Evolutionary conservation across 345 rosid genomes (phyloP), one percentile per base, ranked within the genome.

Genomic region (Arabis alpina): DNA sequence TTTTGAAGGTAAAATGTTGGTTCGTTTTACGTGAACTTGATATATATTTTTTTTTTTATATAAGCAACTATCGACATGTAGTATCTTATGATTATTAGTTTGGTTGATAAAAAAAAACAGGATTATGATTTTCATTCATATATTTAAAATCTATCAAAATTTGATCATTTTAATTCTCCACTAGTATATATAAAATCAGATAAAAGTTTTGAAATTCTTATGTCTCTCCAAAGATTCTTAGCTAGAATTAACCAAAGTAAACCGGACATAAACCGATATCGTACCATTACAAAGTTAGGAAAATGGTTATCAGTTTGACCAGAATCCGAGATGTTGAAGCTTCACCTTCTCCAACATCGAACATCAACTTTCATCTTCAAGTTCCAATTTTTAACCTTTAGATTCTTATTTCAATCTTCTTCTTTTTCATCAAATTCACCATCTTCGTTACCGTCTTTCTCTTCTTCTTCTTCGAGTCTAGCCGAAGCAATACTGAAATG

Each of bases 251-350:
- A 19, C 58, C 44, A 42, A 30, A 9, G 11, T 15, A 4, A 55
- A 72, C 70, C 64, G 51, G 56, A 64, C 3, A 55, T 12, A 15
- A 72, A 55, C 64, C 64, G 12, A 44, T 9, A 62, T 23, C 36
- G 54, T 61, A 61, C 63, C 49, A 54, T 6, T 14, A 54, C 32
- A 10, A 24, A 36, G 4, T 8, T 14, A 30, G 37, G 37, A 34
- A 34, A 34, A 2, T 34, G 6, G 71, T 15, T 49, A 28, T 41
- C 10, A 41, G 57, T 40, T 48, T 48, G 47, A 57, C 66, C 50
- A 43, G 58, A 50, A 52, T 19, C 57, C 1, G 27, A 49, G 73
- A 83, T 85, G 89, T 72, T 78, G 82, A 85, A 74, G 79, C 75
- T 71, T 68, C 57, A 71, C 75, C 78, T 63, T 64, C 74, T 75